A percentile compares a stretch with the other conserved stretches of the same genome.
Evolutionary conservation across 106 monocot species (phyloP).

Genomic region (Vanilla planifolia): DNA sequence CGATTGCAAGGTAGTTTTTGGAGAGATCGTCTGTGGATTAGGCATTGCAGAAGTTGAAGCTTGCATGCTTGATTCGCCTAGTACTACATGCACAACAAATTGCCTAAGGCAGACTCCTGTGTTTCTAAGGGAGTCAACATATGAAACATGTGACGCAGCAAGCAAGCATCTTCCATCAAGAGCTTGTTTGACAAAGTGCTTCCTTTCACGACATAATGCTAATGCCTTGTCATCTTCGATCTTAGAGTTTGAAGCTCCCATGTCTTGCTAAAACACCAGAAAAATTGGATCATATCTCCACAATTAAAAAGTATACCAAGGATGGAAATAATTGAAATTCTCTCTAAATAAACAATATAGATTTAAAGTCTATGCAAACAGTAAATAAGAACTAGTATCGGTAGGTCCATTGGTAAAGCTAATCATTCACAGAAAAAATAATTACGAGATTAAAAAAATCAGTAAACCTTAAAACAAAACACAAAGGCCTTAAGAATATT

Average conservation of each 20-base stretch:
- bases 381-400: too few species aligned
- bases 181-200: slow-evolving; percentile 65
- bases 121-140: slow-evolving; percentile 76
- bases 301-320: too few species aligned
- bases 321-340: too few species aligned
- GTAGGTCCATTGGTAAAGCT: too few species aligned
- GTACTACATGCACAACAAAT: slow-evolving; percentile 51
- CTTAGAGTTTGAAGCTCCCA: slow-evolving; percentile 66
- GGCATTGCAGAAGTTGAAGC: slow-evolving; percentile 67
- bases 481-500: too few species aligned
- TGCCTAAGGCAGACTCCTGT: slow-evolving; percentile 70
- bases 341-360: too few species aligned
- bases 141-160: slow-evolving; percentile 66
- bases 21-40: slow-evolving; percentile 37
- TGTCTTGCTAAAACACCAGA: slow-evolving; percentile 13
- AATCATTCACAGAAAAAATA: too few species aligned
- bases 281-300: too few species aligned
- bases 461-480: too few species aligned
- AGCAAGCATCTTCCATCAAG: slow-evolving; percentile 71
- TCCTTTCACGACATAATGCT: slow-evolving; percentile 78
- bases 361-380: too few species aligned
- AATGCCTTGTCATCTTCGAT: slow-evolving; percentile 85
- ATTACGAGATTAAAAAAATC: too few species aligned
- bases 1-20: slow-evolving; percentile 46
- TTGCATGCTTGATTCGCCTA: slow-evolving; percentile 50